Percentiles rank a stretch among this genome's conserved stretches.
These are phyloP conservation scores for Apodospora peruviana DNA, from an alignment of 495 filamentous ascomycete genomes.

Conservation along the genomic window DNA sequence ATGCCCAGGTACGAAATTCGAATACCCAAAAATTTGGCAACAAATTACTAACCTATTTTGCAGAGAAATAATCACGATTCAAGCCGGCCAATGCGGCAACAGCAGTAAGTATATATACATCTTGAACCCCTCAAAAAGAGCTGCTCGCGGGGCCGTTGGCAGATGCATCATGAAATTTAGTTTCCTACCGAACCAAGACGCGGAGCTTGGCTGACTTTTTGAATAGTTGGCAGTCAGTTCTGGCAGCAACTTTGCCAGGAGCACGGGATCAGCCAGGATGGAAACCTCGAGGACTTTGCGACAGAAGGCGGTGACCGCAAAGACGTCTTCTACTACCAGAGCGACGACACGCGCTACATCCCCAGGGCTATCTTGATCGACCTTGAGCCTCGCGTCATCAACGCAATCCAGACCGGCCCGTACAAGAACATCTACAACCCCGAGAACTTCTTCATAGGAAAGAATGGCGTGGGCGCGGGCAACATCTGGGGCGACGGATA, in stretches of 20 bases:
- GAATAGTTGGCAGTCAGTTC: slow-evolving; percentile 81
- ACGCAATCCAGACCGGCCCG: slow-evolving; percentile 82
- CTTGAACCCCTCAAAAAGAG: background rate
- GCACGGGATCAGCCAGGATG: slow-evolving; percentile 95
- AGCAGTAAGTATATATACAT: slow-evolving; percentile 62
- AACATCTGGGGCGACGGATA: slow-evolving; percentile 99
- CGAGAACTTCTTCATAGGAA: slow-evolving; percentile 94
- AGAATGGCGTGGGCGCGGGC: slow-evolving; percentile 84
- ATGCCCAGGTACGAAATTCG: slow-evolving; percentile 43
- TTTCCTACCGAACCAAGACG: no score
- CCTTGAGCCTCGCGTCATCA: slow-evolving; percentile 82
- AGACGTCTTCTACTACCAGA: slow-evolving; percentile 99
- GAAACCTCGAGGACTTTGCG: slow-evolving; percentile 92
- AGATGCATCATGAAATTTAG: no score
- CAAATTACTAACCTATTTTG: background rate
- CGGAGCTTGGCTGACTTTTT: background rate
- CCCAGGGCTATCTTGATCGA: slow-evolving; percentile 93
- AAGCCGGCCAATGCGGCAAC: slow-evolving; percentile 99
- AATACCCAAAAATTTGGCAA: background rate
- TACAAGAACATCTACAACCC: slow-evolving; percentile 99
- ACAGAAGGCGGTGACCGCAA: slow-evolving; percentile 96
- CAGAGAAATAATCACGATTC: slow-evolving; percentile 98
- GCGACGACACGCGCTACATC: slow-evolving; percentile 96
- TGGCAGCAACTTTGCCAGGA: slow-evolving; percentile 98
- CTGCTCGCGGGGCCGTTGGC: no score